Evolutionary conservation across 1,139 yeast genomes (phyloP).

Genomic region (Saccharomyces hybrid): DNA sequence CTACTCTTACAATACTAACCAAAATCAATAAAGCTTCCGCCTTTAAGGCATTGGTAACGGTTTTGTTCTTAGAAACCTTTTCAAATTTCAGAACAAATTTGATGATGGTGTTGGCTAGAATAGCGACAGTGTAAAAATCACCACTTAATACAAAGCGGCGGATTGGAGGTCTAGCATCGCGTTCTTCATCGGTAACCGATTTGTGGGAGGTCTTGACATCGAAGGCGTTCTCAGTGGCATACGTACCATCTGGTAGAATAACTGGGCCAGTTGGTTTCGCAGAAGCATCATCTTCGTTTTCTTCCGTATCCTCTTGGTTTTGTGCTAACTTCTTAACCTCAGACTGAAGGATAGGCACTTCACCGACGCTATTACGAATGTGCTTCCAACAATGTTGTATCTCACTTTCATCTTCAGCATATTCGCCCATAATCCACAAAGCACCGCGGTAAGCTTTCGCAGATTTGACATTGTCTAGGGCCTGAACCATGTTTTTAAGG

Average conservation of each 20-base stretch:
- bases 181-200: slow-evolving; percentile 19
- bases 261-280: slow-evolving; percentile 56
- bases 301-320: slow-evolving; percentile 33
- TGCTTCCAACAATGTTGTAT: slow-evolving; percentile 84
- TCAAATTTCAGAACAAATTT: slow-evolving; percentile 78
- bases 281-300: slow-evolving; percentile 30
- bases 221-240: slow-evolving; percentile 91
- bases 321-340: slow-evolving; percentile 44
- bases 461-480: slow-evolving; percentile 64
- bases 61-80: slow-evolving; percentile 46
- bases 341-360: slow-evolving; percentile 77
- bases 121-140: slow-evolving; percentile 86
- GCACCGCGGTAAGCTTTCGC: slow-evolving; percentile 93
- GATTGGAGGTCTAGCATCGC: slow-evolving; percentile 54
- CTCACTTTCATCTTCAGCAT: slow-evolving; percentile 62
- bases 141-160: slow-evolving; percentile 80
- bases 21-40: slow-evolving; percentile 92
- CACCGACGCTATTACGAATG: slow-evolving; percentile 79
- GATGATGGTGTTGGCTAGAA: slow-evolving; percentile 79
- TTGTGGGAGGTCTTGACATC: slow-evolving; percentile 25
- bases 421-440: slow-evolving; percentile 94
- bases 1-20: slow-evolving; percentile 87
- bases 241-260: slow-evolving; percentile 95
- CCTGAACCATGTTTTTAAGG: slow-evolving; percentile 53
- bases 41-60: slow-evolving; percentile 69